Percentiles rank a stretch among this genome's conserved stretches.
Conservation (phyloP, 1,284 basidiomycete species). For the Erythrobasidium hasegawianum region DNA sequence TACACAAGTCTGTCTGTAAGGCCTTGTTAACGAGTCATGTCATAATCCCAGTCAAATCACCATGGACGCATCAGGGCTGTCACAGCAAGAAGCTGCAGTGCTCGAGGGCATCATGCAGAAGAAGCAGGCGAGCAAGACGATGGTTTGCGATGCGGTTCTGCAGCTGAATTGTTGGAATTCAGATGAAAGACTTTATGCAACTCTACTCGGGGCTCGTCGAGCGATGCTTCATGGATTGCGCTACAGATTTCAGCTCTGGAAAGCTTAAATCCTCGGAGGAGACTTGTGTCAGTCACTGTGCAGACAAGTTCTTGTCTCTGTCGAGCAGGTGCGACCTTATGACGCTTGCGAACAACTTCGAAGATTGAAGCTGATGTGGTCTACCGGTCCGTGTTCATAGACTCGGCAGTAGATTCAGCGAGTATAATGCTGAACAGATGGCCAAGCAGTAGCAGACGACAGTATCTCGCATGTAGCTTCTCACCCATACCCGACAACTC, state of each 20-base stretch:
- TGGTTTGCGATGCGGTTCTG: neutral
- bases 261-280: slow-evolving; percentile 64
- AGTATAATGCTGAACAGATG: slow-evolving; percentile 45
- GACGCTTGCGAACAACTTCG: no score
- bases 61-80: slow-evolving; percentile 46
- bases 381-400: slow-evolving; percentile 13
- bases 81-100: slow-evolving; percentile 41
- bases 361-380: neutral
- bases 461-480: neutral
- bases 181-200: slow-evolving; percentile 98
- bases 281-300: slow-evolving; percentile 60
- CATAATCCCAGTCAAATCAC: slow-evolving; percentile 22
- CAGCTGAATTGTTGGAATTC: slow-evolving; percentile 24
- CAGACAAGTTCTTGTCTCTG: slow-evolving; percentile 95
- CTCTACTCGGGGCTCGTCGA: slow-evolving; percentile 96
- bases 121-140: slow-evolving; percentile 66
- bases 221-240: slow-evolving; percentile 89
- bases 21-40: neutral
- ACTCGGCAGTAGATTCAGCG: slow-evolving; percentile 40
- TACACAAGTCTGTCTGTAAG: no score
- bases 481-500: neutral
- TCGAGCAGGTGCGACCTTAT: slow-evolving; percentile 58
- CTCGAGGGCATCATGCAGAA: slow-evolving; percentile 68
- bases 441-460: slow-evolving; percentile 17
- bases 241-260: slow-evolving; percentile 95